Percentiles rank a stretch among this genome's conserved stretches.
Conservation (phyloP, 345 rosid genomes). For the Hibiscus mutabilis region DNA sequence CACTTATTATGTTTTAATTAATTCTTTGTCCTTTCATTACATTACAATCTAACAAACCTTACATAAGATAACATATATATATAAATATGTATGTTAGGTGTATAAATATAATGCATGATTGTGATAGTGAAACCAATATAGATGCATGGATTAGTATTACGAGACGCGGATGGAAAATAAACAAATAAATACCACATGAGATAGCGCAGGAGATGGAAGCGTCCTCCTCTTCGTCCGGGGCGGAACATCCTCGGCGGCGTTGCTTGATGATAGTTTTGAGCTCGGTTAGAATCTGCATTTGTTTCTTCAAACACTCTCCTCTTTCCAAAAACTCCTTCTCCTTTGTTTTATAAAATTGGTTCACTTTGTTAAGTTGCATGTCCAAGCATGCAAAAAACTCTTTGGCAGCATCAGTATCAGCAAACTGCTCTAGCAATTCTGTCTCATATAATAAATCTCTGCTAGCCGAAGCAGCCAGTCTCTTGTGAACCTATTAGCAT, state of each 20-base stretch:
- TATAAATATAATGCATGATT: too few relatives aligned
- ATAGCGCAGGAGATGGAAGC: constrained; percentile 69
- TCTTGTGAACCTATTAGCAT: constrained; percentile 59
- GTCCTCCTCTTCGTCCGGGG: constrained; percentile 69
- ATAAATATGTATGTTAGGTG: too few relatives aligned
- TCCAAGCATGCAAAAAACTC: constrained; percentile 79
- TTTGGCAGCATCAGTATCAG: constrained; percentile 66
- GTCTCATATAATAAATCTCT: constrained; percentile 71
- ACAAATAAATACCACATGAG: constrained; percentile 48
- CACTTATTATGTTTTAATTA: too few relatives aligned
- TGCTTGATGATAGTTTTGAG: constrained; percentile 58
- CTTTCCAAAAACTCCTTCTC: constrained; percentile 92
- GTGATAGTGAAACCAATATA: not conserved
- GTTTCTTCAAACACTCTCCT: constrained; percentile 78
- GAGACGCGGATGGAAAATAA: not conserved
- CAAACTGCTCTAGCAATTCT: constrained; percentile 71
- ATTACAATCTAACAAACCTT: too few relatives aligned
- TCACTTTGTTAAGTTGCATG: constrained; percentile 87
- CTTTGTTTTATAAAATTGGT: constrained; percentile 67
- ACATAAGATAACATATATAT: too few relatives aligned
- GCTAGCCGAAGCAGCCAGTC: constrained; percentile 58
- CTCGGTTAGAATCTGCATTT: constrained; percentile 73
- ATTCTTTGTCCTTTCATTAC: too few relatives aligned
- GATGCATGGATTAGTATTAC: not conserved
- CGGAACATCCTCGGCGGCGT: constrained; percentile 32